Evolutionary conservation across 352 stramenopile genomes (phyloP), one percentile per base, ranked within the genome.

Genomic region (Pythium chondricola): DNA sequence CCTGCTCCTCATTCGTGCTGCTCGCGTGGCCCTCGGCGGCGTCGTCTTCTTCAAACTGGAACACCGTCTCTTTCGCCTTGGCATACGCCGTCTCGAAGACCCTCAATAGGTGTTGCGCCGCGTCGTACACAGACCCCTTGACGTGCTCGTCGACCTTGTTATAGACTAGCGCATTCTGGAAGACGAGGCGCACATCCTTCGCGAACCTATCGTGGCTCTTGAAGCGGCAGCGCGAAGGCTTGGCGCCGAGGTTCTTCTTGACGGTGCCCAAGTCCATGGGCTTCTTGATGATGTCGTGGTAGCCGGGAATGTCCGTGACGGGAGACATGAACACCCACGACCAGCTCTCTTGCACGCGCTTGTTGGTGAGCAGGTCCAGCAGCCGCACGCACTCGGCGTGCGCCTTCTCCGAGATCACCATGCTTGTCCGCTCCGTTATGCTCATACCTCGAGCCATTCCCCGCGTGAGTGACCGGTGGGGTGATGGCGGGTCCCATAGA

Each of bases 281-380:
- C 49, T 80, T 85, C 49, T 88, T 88, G 52, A 88, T 79, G 42
- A 92, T 56, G 40, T 81, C 27, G 13, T 82, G 65, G 61, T 92
- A 92, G 37, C 74, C 75, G 2, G 77, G 63, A 46, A 90, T 83
- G 37, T 48, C 58, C 16, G 60, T 55, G 51, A 90, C 79, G 21
- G 78, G 79, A 48, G 61, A 68, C 78, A 93, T 88, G 57, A 93
- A 93, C 22, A 88, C 75, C 80, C 80, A 91, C 2, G 80, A 91
- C 80, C 80, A 91, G 64, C 71, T 91, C 58, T 91, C 75, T 62
- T 91, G 80, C 33, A 91, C 75, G 37, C 75, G 74, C 52, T 81
- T 71, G 53, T 91, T 91, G 20, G 67, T 88, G 49, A 91, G 67
- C 49, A 88, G 59, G 32, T 88, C 74, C 49, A 91, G 69, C 39